Percentiles rank a stretch among this genome's conserved stretches.
phyloP scores from a whole-genome alignment of 352 stramenopile species.

The Phytophthora sansomeana region DNA sequence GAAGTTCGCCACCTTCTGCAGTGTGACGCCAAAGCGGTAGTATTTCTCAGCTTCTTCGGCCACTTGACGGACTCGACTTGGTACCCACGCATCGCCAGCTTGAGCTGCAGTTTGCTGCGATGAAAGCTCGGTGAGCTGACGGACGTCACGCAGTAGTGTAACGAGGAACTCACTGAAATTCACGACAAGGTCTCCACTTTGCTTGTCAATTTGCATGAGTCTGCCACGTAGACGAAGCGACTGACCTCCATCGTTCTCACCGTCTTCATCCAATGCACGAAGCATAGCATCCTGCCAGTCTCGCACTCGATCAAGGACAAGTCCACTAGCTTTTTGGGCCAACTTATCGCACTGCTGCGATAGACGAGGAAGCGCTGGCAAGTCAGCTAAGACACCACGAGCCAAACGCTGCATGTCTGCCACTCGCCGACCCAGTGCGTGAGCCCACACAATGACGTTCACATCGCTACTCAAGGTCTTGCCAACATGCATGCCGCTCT shows the following conservation, averaged over 20 bases:
- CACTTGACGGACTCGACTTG: slow-evolving; percentile 70
- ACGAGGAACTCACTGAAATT: slow-evolving; percentile 96
- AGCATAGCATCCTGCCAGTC: slow-evolving; percentile 90
- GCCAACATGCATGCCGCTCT: slow-evolving; percentile 59
- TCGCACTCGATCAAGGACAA: slow-evolving; percentile 82
- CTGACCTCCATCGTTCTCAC: slow-evolving; percentile 64
- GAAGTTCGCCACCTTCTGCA: slow-evolving; percentile 97
- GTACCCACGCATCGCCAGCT: slow-evolving; percentile 70
- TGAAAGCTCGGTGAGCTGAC: slow-evolving; percentile 93
- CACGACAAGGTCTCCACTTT: slow-evolving; percentile 87
- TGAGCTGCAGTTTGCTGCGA: slow-evolving; percentile 44
- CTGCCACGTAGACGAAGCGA: slow-evolving; percentile 78
- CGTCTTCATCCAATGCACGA: slow-evolving; percentile 65
- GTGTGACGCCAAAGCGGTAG: slow-evolving; percentile 94
- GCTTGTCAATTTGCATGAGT: slow-evolving; percentile 93
- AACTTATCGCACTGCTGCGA: slow-evolving; percentile 66
- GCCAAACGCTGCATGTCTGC: slow-evolving; percentile 58
- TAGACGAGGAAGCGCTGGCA: slow-evolving; percentile 67
- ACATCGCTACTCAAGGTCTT: slow-evolving; percentile 89
- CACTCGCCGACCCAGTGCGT: slow-evolving; percentile 75
- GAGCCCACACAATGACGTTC: slow-evolving; percentile 87
- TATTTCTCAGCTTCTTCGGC: slow-evolving; percentile 92
- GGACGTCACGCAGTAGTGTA: slow-evolving; percentile 91
- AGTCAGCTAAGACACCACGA: slow-evolving; percentile 65
- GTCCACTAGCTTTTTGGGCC: slow-evolving; percentile 57